A percentile compares a stretch with the other conserved stretches of the same genome.
phyloP scores from a whole-genome alignment of 371 early-diverging fungal genomes.

The Cladochytrium tenue region DNA sequence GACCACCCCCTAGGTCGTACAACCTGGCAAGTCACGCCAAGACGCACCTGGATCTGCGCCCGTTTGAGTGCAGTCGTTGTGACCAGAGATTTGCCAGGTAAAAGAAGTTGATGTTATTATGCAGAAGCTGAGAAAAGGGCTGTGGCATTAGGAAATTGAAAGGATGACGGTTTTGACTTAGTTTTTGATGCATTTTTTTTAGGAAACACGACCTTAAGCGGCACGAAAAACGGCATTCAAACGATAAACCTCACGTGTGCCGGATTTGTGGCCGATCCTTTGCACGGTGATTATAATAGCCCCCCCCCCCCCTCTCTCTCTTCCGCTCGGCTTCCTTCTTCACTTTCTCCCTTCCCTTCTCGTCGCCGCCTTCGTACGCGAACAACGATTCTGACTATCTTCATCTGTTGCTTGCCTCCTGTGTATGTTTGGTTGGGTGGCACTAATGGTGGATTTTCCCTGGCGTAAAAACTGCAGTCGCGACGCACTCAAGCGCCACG shows the following conservation, averaged over 20 bases:
- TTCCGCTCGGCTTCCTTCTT: no score
- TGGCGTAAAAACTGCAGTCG: constrained; percentile 21
- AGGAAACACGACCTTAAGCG: constrained; percentile 43
- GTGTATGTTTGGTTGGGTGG: no score
- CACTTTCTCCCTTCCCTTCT: no score
- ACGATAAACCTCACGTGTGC: constrained; percentile 36
- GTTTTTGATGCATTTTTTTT: not conserved
- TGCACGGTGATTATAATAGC: constrained; percentile 35
- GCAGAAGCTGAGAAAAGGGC: not conserved
- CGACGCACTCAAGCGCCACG: constrained; percentile 38
- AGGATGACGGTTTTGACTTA: not conserved
- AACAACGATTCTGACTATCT: no score
- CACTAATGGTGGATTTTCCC: not conserved
- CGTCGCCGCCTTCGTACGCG: no score
- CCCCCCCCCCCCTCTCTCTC: no score
- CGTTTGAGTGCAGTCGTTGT: constrained; percentile 32
- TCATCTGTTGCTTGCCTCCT: no score
- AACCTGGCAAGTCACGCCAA: constrained; percentile 34
- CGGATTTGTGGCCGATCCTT: constrained; percentile 30
- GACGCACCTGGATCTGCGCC: constrained; percentile 35
- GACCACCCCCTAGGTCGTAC: constrained; percentile 15
- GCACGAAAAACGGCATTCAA: constrained; percentile 36
- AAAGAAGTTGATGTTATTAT: not conserved
- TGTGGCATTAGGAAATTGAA: no score
- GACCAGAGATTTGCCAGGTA: constrained; percentile 36